Evolutionary conservation across 805 yeast species (phyloP), one percentile per base, ranked within the genome.

Genomic region (Wickerhamiella galacta): DNA sequence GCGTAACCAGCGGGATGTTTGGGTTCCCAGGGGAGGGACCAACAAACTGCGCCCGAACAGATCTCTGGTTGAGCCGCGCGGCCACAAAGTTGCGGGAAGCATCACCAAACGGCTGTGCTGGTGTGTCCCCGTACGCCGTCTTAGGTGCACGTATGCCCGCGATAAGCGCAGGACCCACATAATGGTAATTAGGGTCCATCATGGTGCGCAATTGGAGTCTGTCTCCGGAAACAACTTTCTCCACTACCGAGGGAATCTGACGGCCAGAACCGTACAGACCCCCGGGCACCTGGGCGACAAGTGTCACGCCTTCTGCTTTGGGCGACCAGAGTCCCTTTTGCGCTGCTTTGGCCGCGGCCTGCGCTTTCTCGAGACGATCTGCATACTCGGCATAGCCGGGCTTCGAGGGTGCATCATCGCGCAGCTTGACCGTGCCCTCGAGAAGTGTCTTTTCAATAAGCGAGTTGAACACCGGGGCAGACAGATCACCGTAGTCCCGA

Each of bases 141-240:
- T 92, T 63, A 33, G 92, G 92, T 16, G 74, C 51, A 43, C 69
- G 68, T 38, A 78, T 56, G 29, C 93, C 94, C 2, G 90, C 90
- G 40, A 81, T 56, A 25, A 75, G 50, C 20, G 75, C 65, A 8
- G 75, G 73, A 19, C 72, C 58, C 19, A 68, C 63, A 26, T 64
- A 66, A 38, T 78, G 90, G 25, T 54, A 53, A n/a, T 54, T 53
- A 30, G 60, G 54, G 37, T 58, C 60, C 30, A 68, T 45, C 34
- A 72, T 41, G 9, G 72, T 51, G 25, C 92, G 66, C 9, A 70
- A 66, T 24, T 75, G 57, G n/a, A 80, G 53, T 30, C 93, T 60
- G 54, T 81, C 93, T 31, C 93, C 94, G 40, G 74, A 60, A 38
- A 79, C 63, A 20, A 75, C 90, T 45, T 67, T 72, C 54, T 81